Percentiles rank a stretch among this genome's conserved stretches.
phyloP scores from a whole-genome alignment of 73 alveolate genomes.

The Tetrahymena elliotti region DNA sequence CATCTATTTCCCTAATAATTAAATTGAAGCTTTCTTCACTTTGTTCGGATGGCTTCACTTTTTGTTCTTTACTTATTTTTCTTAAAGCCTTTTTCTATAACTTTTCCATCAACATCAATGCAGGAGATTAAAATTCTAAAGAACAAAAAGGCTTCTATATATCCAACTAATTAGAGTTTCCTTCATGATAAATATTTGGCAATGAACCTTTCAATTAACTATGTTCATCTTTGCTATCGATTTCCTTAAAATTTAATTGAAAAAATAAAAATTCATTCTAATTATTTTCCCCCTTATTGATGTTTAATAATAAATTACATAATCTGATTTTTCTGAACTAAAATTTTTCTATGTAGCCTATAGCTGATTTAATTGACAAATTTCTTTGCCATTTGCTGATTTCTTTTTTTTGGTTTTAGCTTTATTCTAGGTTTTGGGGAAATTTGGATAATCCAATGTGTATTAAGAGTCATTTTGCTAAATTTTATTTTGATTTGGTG shows the following conservation, averaged over 20 bases:
- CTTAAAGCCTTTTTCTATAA: neutral
- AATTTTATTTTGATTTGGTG: neutral
- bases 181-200: neutral
- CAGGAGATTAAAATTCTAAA: neutral
- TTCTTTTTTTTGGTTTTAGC: neutral
- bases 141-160: neutral
- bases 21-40: neutral
- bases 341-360: neutral
- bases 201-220: neutral
- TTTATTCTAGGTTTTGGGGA: neutral
- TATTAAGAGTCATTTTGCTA: neutral
- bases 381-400: neutral
- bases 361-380: neutral
- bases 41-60: neutral
- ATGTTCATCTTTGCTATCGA: neutral
- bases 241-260: neutral
- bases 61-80: neutral
- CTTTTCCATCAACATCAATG: neutral
- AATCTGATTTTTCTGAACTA: neutral
- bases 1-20: neutral
- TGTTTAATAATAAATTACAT: neutral
- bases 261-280: no score
- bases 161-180: neutral
- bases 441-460: neutral
- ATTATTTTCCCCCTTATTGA: no score